phyloP scores from a whole-genome alignment of 768 basidiomycete species.

The Collybia sp. region DNA sequence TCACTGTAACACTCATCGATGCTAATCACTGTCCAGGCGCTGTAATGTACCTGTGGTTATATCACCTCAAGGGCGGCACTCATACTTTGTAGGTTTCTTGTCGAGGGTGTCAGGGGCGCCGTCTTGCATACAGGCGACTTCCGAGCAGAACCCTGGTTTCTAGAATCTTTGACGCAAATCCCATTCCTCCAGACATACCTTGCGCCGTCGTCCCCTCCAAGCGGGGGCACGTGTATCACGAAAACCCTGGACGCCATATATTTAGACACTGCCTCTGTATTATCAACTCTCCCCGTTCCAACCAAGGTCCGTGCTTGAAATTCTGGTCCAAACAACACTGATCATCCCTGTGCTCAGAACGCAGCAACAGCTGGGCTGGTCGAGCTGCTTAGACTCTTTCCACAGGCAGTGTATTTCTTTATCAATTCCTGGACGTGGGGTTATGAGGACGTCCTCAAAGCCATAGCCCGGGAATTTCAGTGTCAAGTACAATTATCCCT shows the following conservation, averaged over 20 bases:
- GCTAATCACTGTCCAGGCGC: conserved; percentile 96
- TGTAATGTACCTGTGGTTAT: conserved; percentile 60
- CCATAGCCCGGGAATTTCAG: conserved; percentile 61
- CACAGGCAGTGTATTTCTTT: conserved; percentile 70
- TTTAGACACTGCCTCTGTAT: conserved; percentile 74
- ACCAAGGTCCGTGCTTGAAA: conserved; percentile 43
- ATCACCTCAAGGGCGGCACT: neutral
- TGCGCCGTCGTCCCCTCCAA: conserved; percentile 13
- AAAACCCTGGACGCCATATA: conserved; percentile 72
- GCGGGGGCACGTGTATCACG: conserved; percentile 11
- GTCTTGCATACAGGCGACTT: conserved; percentile 94
- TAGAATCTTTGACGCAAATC: conserved; percentile 64
- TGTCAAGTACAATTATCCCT: conserved; percentile 38
- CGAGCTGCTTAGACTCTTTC: conserved; percentile 64
- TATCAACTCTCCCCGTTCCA: conserved; percentile 46
- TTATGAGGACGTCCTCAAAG: conserved; percentile 88
- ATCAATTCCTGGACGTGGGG: conserved; percentile 96
- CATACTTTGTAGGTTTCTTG: conserved; percentile 61
- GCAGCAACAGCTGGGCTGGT: conserved; percentile 64
- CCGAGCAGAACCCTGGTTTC: conserved; percentile 79
- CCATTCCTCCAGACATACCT: conserved; percentile 73
- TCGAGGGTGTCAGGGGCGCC: conserved; percentile 64
- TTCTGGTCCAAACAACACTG: neutral
- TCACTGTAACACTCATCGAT: conserved; percentile 77
- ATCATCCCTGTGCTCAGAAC: conserved; percentile 35